phyloP scores from a whole-genome alignment of 2,329 filamentous ascomycete genomes.

The Neopestalotiopsis rosae region DNA sequence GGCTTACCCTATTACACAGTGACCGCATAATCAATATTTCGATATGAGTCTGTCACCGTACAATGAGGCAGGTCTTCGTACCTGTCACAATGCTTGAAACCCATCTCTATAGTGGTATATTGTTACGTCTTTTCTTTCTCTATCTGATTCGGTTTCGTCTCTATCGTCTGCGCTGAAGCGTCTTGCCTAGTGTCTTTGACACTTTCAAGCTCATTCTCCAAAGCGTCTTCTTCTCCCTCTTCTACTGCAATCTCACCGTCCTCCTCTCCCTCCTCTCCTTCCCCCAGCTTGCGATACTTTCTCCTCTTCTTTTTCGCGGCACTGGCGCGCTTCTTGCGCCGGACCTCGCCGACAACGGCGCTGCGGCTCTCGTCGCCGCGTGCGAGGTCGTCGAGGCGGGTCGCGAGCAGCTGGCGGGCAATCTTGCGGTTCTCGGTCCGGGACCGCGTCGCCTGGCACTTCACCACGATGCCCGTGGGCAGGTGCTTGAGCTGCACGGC shows the following conservation, averaged over 20 bases:
- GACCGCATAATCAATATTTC: not conserved
- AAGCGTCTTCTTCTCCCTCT: not conserved
- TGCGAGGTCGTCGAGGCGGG: conserved; percentile 72
- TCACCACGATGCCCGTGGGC: conserved; percentile 90
- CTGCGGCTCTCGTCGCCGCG: conserved; percentile 74
- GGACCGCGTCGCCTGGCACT: conserved; percentile 90
- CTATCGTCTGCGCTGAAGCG: not conserved
- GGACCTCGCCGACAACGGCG: conserved; percentile 66
- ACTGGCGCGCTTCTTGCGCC: conserved; percentile 75
- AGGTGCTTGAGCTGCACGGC: conserved; percentile 92
- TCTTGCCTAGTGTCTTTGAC: not conserved
- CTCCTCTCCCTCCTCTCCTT: conserved; percentile 28
- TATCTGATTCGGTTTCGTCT: not conserved
- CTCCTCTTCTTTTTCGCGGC: conserved; percentile 80
- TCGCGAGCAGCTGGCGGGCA: conserved; percentile 77
- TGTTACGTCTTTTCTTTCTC: not conserved
- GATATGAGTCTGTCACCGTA: not conserved
- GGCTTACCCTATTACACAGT: not conserved
- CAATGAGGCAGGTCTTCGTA: not conserved
- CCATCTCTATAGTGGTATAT: not conserved
- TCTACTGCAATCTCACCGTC: conserved; percentile 18
- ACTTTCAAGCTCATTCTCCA: not conserved
- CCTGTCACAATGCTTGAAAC: not conserved
- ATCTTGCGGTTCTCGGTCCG: conserved; percentile 86
- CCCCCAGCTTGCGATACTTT: conserved; percentile 72